Evolutionary conservation across 2,329 filamentous ascomycete species (phyloP).

Genomic region (Stachybotrys elegans): DNA sequence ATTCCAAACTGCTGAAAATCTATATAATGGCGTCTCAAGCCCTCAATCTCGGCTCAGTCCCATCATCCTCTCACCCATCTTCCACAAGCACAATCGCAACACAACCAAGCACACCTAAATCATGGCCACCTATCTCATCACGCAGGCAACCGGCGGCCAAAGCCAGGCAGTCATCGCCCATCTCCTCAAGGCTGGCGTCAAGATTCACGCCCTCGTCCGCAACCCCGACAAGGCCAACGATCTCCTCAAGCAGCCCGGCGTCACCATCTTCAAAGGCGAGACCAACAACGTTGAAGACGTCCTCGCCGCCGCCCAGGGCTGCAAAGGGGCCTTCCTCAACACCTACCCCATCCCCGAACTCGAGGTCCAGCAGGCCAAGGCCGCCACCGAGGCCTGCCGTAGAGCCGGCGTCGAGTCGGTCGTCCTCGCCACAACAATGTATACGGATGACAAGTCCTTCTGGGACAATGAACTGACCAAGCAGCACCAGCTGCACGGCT

Average conservation of each 20-base stretch:
- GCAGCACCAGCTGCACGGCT: slow-evolving; percentile 13
- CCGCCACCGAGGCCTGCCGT: slow-evolving; percentile 22
- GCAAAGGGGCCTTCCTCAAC: slow-evolving; percentile 23
- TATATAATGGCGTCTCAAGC: too few relatives aligned
- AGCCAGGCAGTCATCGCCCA: slow-evolving; percentile 22
- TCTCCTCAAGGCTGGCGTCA: slow-evolving; percentile 26
- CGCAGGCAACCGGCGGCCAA: slow-evolving; percentile 29
- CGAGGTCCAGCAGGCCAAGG: slow-evolving; percentile 23
- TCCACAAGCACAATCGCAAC: not conserved
- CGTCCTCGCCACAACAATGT: slow-evolving; percentile 20
- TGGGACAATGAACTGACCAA: slow-evolving; percentile 17
- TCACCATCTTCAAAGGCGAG: slow-evolving; percentile 31
- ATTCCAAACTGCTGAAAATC: not conserved
- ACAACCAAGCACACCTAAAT: not conserved
- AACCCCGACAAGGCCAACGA: slow-evolving; percentile 21
- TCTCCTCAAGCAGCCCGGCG: slow-evolving; percentile 15
- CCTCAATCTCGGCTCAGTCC: too few relatives aligned
- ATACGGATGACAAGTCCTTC: slow-evolving; percentile 8
- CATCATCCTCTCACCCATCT: not conserved
- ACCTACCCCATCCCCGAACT: slow-evolving; percentile 20
- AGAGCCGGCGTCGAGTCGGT: slow-evolving; percentile 25
- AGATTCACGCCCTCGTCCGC: slow-evolving; percentile 31
- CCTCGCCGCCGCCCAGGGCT: slow-evolving; percentile 25
- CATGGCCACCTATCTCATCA: slow-evolving; percentile 29
- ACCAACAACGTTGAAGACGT: slow-evolving; percentile 24